Percentiles rank a stretch among this genome's conserved stretches.
Conservation (phyloP, 495 filamentous ascomycete genomes). For the Podospora australis region DNA sequence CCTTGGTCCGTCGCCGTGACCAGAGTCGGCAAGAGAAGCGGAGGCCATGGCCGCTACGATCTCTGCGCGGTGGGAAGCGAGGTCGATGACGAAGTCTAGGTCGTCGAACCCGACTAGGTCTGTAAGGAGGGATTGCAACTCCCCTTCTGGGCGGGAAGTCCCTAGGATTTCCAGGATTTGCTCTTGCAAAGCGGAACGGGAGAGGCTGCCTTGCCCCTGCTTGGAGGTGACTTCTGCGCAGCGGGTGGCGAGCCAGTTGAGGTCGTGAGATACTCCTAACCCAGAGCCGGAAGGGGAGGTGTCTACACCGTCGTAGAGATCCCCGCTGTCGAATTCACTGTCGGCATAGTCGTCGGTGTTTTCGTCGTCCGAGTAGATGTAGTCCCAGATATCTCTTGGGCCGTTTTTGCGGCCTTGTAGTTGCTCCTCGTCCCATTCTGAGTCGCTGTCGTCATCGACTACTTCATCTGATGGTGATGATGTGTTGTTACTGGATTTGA, state of each 20-base stretch:
- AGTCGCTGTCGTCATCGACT: slow-evolving; percentile 6
- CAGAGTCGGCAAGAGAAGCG: slow-evolving; percentile 32
- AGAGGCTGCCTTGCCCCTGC: slow-evolving; percentile 53
- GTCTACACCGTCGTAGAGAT: slow-evolving; percentile 33
- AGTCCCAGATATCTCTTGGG: slow-evolving; percentile 83
- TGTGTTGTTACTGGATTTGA: slow-evolving; percentile 3
- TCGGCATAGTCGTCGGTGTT: slow-evolving; percentile 56
- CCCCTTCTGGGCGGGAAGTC: slow-evolving; percentile 63
- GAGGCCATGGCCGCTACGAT: slow-evolving; percentile 39
- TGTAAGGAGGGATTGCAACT: slow-evolving; percentile 80
- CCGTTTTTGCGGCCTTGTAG: slow-evolving; percentile 56
- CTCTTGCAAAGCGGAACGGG: slow-evolving; percentile 54
- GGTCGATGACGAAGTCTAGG: slow-evolving; percentile 77
- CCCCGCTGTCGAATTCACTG: slow-evolving; percentile 37
- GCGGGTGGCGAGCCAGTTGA: slow-evolving; percentile 57
- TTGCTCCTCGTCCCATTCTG: slow-evolving; percentile 37
- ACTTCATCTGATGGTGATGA: slow-evolving; percentile 4
- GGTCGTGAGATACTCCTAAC: slow-evolving; percentile 28
- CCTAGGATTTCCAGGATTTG: slow-evolving; percentile 73
- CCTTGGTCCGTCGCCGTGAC: slow-evolving; percentile 41
- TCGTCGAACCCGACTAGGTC: slow-evolving; percentile 92
- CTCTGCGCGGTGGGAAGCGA: slow-evolving; percentile 66
- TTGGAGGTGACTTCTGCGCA: slow-evolving; percentile 54
- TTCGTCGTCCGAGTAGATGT: slow-evolving; percentile 65
- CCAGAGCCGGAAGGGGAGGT: neutral